Conservation (phyloP, 179 eudicot genomes). For the Silene coronaria region DNA sequence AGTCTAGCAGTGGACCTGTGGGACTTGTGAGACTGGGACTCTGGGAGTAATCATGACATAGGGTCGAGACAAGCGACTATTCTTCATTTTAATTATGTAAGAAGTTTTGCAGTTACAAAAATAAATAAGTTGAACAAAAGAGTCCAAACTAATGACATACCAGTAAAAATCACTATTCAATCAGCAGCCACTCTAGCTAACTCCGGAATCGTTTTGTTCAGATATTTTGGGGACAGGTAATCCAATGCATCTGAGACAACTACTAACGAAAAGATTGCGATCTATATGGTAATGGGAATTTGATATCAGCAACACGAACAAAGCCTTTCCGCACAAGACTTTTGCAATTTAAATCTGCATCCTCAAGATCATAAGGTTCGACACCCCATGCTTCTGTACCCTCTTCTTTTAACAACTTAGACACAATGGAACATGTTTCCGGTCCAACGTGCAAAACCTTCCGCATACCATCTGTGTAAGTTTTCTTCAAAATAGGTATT, state of each 20-base stretch:
- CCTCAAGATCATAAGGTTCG: conserved; percentile 96
- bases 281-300: conserved; percentile 85
- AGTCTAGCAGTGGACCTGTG: no score
- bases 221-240: conserved; percentile 85
- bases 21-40: no score
- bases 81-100: neutral
- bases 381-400: conserved; percentile 97
- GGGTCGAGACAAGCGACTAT: neutral
- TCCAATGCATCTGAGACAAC: conserved; percentile 91
- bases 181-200: conserved; percentile 73
- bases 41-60: no score
- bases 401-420: conserved; percentile 66
- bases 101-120: neutral
- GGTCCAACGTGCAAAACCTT: conserved; percentile 96
- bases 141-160: conserved; percentile 27
- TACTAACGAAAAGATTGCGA: conserved; percentile 74
- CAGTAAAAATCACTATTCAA: conserved; percentile 77
- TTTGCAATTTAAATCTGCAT: conserved; percentile 63
- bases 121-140: neutral
- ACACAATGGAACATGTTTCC: conserved; percentile 80
- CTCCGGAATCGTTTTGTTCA: conserved; percentile 91
- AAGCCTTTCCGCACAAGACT: conserved; percentile 74
- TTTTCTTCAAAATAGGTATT: conserved; percentile 68
- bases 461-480: conserved; percentile 77
- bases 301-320: conserved; percentile 95